Evolutionary conservation across 1,284 basidiomycete genomes (phyloP), one percentile per base, ranked within the genome.

Genomic region (Ganoderma sp.): DNA sequence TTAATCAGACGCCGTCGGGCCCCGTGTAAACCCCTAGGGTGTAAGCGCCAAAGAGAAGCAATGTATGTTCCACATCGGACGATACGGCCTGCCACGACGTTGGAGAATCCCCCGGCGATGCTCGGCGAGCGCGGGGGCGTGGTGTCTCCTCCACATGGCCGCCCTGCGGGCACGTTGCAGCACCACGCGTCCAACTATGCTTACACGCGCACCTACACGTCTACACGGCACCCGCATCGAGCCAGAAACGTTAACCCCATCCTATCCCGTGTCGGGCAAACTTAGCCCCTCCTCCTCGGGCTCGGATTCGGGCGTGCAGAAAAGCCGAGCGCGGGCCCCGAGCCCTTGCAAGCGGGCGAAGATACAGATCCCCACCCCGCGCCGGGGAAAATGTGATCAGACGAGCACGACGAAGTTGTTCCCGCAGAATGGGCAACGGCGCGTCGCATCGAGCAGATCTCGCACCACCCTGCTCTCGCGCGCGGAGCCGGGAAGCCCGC

Each of bases 391-490:
- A 39, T 39, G 10, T 39, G 63, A 72, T 77, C 73, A 80, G 37
- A 80, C 71, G 19, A 81, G 72, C 45, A 73, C 85, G 63, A 91
- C 87, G 75, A 92, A 92, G 69, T 81, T 82, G 78, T 90, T 90
- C 25, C 85, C 87, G 76, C 91, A 93, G 76, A 88, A 90, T 61
- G 90, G 80, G 79, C 89, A 92, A 57, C 85, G 83, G 68, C 84
- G 81, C 6, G 87, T 87, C 1, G 89, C 89, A 73, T 89, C 84
- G 63, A 92, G 80, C 2, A 91, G 80, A 67, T 88, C 88, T 70
- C 85, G 83, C 7, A 89, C 88, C 34, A 91, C 76, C 89, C 89
- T 90, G 65, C 88, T 87, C 64, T 86, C 85, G 37, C 80, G 81
- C 22, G 84, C 85, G 19, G 82, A 79, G n/a, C 74, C 68, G 10